phyloP scores from a whole-genome alignment of 495 filamentous ascomycete genomes.

The Monascus purpureus region DNA sequence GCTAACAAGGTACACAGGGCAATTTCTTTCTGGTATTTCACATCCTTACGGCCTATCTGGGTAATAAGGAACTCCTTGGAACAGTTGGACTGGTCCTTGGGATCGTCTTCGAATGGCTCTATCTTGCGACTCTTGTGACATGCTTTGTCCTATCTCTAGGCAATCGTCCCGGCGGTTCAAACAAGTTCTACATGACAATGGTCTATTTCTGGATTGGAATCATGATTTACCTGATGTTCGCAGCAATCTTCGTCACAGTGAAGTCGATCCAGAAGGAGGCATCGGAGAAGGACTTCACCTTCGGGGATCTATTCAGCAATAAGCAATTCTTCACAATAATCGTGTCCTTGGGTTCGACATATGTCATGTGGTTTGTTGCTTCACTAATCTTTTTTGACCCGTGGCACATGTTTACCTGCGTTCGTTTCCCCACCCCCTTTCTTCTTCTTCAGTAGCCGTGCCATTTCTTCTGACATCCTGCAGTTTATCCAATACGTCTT shows the following conservation, averaged over 20 bases:
- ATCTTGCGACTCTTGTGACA: conserved; percentile 77
- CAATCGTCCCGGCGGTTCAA: conserved; percentile 90
- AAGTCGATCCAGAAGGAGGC: conserved; percentile 62
- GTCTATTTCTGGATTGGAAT: conserved; percentile 93
- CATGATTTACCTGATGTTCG: conserved; percentile 91
- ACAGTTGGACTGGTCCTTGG: conserved; percentile 64
- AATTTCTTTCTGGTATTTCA: conserved; percentile 99
- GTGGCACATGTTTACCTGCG: conserved; percentile 94
- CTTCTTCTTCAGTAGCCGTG: not conserved
- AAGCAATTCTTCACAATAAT: conserved; percentile 86
- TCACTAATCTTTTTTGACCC: conserved; percentile 96
- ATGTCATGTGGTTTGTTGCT: conserved; percentile 82
- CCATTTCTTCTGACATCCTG: no score
- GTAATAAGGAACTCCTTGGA: conserved; percentile 50
- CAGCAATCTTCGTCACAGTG: conserved; percentile 89
- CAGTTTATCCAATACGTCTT: conserved; percentile 91
- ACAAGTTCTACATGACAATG: conserved; percentile 90
- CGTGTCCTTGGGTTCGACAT: conserved; percentile 81
- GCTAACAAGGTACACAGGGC: conserved; percentile 32
- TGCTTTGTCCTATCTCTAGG: conserved; percentile 94
- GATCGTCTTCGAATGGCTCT: conserved; percentile 91
- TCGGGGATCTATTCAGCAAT: conserved; percentile 67
- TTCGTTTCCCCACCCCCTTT: conserved; percentile 14
- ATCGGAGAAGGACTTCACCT: conserved; percentile 38
- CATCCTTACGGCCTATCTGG: conserved; percentile 81